phyloP scores from a whole-genome alignment of 78 protist species.

The Salpingoeca rosetta region DNA sequence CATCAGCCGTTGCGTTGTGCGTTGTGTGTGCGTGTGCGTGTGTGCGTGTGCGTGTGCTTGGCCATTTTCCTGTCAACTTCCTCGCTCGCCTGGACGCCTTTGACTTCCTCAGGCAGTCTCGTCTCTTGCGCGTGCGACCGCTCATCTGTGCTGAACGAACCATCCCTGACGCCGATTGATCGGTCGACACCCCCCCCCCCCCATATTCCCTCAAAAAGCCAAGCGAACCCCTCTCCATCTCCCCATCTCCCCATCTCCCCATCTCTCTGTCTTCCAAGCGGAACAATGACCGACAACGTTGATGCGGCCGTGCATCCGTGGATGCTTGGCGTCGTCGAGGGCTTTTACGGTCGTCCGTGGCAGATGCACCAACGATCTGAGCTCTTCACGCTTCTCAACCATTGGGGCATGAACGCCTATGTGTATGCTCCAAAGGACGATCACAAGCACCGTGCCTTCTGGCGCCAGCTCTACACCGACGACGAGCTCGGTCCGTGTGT shows the following conservation, averaged over 20 bases:
- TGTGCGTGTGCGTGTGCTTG: too few species aligned
- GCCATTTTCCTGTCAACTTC: too few species aligned
- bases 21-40: too few species aligned
- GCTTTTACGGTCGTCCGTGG: slow-evolving; percentile 18
- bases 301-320: too few species aligned
- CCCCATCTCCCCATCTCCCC: neutral
- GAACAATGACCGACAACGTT: too few species aligned
- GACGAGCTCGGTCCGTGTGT: neutral
- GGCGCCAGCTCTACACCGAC: neutral
- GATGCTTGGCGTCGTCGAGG: neutral
- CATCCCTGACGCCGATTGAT: neutral
- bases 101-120: too few species aligned
- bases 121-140: too few species aligned
- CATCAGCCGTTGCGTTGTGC: too few species aligned
- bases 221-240: neutral
- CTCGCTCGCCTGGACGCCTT: too few species aligned
- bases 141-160: neutral
- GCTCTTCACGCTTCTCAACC: neutral
- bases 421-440: slow-evolving; percentile 13
- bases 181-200: neutral
- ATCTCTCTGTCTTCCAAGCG: too few species aligned
- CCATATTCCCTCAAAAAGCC: neutral
- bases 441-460: neutral
- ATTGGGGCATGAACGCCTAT: neutral
- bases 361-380: neutral